phyloP scores from a whole-genome alignment of 2,329 filamentous ascomycete species.

The Bipolaris sorokiniana region DNA sequence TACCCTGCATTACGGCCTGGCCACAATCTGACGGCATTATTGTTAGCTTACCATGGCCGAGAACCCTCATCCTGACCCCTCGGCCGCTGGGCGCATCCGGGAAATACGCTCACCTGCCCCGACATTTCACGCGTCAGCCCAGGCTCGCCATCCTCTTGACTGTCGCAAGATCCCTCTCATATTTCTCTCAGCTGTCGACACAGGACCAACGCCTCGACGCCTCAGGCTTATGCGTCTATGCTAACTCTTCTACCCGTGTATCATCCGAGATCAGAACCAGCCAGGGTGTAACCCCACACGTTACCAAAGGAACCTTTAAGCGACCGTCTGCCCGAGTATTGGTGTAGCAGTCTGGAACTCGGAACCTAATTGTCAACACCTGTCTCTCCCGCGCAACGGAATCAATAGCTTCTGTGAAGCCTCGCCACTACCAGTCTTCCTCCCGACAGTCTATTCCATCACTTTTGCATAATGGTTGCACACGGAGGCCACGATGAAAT shows the following conservation, averaged over 20 bases:
- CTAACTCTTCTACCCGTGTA: slow-evolving; percentile 19
- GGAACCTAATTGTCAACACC: slow-evolving; percentile 18
- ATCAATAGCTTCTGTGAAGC: not conserved
- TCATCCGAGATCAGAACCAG: slow-evolving; percentile 14
- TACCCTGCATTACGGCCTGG: slow-evolving; percentile 8
- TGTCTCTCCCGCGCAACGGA: slow-evolving; percentile 2
- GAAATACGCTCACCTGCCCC: slow-evolving; percentile 17
- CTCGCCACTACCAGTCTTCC: not conserved
- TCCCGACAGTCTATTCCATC: not conserved
- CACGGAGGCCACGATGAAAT: slow-evolving; percentile 36
- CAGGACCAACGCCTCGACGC: slow-evolving; percentile 19
- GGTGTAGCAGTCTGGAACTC: slow-evolving; percentile 42
- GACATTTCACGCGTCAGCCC: slow-evolving; percentile 43
- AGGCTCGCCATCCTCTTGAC: slow-evolving; percentile 37
- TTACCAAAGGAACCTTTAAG: slow-evolving; percentile 28
- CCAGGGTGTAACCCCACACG: slow-evolving; percentile 24
- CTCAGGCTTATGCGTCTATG: slow-evolving; percentile 37
- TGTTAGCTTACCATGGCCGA: slow-evolving; percentile 12
- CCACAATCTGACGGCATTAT: slow-evolving; percentile 12
- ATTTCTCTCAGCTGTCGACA: slow-evolving; percentile 24
- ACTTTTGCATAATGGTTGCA: slow-evolving; percentile 38
- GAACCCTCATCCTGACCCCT: slow-evolving; percentile 2
- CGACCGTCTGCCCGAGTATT: slow-evolving; percentile 17
- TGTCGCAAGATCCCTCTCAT: slow-evolving; percentile 44
- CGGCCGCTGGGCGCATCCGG: slow-evolving; percentile 3